Conservation (phyloP, 352 stramenopile species). For the Globisporangium recalcitrans region DNA sequence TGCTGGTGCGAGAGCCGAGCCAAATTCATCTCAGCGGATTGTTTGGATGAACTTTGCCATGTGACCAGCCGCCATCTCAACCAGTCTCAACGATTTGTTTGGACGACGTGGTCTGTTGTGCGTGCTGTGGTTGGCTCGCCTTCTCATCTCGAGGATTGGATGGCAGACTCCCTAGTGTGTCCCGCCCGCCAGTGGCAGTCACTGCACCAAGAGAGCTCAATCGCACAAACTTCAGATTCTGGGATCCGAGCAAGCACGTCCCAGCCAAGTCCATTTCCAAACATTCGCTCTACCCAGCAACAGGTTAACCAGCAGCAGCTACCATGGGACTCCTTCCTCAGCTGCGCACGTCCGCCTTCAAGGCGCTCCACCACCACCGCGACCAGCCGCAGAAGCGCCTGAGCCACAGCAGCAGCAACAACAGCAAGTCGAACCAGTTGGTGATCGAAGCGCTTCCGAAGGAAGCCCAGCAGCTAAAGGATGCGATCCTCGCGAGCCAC, state of each 20-base stretch:
- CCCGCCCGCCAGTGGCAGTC: background rate
- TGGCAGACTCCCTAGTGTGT: background rate
- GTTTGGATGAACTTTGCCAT: background rate
- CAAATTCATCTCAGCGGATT: background rate
- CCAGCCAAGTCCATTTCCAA: conserved; percentile 1
- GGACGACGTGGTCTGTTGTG: background rate
- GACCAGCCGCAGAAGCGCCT: conserved; percentile 6
- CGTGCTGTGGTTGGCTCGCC: background rate
- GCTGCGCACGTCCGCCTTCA: conserved; percentile 6
- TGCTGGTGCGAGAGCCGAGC: background rate
- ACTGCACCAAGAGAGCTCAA: background rate
- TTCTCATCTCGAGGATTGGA: conserved; percentile 6
- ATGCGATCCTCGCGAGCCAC: conserved; percentile 39
- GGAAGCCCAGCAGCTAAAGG: conserved; percentile 41
- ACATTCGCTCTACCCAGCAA: conserved; percentile 2
- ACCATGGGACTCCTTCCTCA: conserved; percentile 7
- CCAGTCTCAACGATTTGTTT: conserved; percentile 8
- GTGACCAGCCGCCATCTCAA: background rate
- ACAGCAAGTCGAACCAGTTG: background rate
- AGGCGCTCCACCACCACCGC: background rate
- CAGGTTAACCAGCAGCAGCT: background rate
- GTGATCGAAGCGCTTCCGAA: conserved; percentile 16
- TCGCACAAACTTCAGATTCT: background rate
- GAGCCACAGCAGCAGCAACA: background rate
- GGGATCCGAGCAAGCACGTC: background rate